Percentiles rank a stretch among this genome's conserved stretches.
Conservation (phyloP, 176 grass and related monocot species). For the Oryza brachyantha region DNA sequence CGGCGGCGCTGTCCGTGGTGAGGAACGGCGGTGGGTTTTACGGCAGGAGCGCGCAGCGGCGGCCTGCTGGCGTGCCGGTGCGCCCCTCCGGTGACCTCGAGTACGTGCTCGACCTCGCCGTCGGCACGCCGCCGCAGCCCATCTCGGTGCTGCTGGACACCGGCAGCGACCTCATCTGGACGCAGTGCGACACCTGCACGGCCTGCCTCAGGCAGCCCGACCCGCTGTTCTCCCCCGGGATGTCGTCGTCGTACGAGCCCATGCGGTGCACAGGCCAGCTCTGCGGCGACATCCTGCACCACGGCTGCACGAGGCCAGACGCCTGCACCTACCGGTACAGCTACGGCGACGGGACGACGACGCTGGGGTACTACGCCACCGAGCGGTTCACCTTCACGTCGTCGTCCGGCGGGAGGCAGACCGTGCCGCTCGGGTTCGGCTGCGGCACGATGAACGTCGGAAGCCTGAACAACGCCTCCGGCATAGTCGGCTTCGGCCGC, state of each 20-base stretch:
- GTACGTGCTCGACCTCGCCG: conserved; percentile 51
- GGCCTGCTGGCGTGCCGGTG: conserved; percentile 17
- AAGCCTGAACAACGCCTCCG: conserved; percentile 49
- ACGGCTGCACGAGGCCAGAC: conserved; percentile 37
- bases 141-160: conserved; percentile 55
- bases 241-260: conserved; percentile 53
- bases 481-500: conserved; percentile 64
- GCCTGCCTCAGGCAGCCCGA: conserved; percentile 48
- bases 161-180: conserved; percentile 82
- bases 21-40: background rate
- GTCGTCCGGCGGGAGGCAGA: conserved; percentile 14
- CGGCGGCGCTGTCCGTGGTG: conserved; percentile 33
- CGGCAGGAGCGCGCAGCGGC: background rate
- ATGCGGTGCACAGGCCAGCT: conserved; percentile 49
- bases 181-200: conserved; percentile 73
- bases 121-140: conserved; percentile 58
- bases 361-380: conserved; percentile 38
- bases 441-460: conserved; percentile 58
- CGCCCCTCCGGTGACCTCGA: conserved; percentile 44
- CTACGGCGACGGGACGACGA: conserved; percentile 56
- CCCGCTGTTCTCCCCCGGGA: conserved; percentile 39
- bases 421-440: conserved; percentile 46
- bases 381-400: conserved; percentile 67
- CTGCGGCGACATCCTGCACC: conserved; percentile 40
- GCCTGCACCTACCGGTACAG: conserved; percentile 58